Conservation (phyloP, 164 flowering plant genomes). For the Annona cherimola region DNA sequence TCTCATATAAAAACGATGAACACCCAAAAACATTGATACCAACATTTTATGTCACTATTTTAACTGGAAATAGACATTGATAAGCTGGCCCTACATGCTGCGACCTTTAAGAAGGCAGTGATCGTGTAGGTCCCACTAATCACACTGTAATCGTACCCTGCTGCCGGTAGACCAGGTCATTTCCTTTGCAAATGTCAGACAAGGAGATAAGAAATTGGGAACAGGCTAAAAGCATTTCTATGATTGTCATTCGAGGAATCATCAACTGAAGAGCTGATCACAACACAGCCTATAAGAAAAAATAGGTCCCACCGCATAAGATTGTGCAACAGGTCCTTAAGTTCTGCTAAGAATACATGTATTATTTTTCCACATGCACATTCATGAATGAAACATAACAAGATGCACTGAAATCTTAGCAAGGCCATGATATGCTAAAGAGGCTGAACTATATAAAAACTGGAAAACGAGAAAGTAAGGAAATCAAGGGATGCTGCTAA, state of each 20-base stretch:
- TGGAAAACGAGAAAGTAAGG: not conserved
- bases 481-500: constrained; percentile 2
- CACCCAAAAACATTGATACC: too few species aligned
- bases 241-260: not conserved
- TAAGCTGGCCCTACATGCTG: not conserved
- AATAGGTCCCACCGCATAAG: not conserved
- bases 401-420: not conserved
- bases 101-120: not conserved
- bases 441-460: not conserved
- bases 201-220: too few species aligned
- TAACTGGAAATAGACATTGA: not conserved
- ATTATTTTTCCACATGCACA: not conserved
- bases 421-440: not conserved
- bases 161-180: not conserved
- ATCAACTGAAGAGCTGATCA: not conserved
- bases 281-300: too few species aligned
- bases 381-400: not conserved
- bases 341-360: not conserved
- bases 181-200: not conserved
- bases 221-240: not conserved
- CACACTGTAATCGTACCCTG: not conserved
- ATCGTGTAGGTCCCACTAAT: not conserved
- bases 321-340: not conserved
- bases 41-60: not conserved
- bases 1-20: too few species aligned